phyloP scores from a whole-genome alignment of 768 basidiomycete species.

The Porphyrellus cyaneotinctus region DNA sequence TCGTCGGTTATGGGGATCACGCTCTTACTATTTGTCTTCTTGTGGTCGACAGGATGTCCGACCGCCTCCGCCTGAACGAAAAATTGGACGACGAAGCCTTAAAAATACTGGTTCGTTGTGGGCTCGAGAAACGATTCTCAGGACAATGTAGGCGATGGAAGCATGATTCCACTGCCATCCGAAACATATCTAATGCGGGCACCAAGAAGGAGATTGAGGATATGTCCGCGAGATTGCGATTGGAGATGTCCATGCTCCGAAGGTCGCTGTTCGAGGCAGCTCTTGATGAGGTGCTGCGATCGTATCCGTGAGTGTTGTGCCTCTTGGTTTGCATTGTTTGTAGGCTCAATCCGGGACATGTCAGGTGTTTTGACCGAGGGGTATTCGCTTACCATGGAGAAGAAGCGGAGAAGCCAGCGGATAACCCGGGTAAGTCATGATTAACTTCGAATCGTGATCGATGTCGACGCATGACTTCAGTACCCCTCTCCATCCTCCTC shows the following conservation, averaged over 20 bases:
- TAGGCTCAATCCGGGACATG: not conserved
- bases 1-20: not conserved
- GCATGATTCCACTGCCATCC: conserved; percentile 5
- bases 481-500: conserved; percentile 4
- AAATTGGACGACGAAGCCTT: conserved; percentile 25
- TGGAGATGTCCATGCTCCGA: conserved; percentile 5
- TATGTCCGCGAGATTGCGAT: not conserved
- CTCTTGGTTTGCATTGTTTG: not conserved
- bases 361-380: conserved; percentile 16
- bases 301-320: conserved; percentile 23
- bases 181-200: not conserved
- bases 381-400: conserved; percentile 3
- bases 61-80: conserved; percentile 23
- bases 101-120: conserved; percentile 24
- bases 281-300: conserved; percentile 17
- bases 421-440: conserved; percentile 2
- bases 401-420: not conserved
- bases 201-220: not conserved
- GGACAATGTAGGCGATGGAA: conserved; percentile 23
- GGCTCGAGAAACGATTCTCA: conserved; percentile 28
- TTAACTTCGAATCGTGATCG: not conserved
- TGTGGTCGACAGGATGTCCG: conserved; percentile 14
- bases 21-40: not conserved
- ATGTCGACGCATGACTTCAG: conserved; percentile 4
- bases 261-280: conserved; percentile 24